Evolutionary conservation across 1,284 basidiomycete species (phyloP).

Genomic region (Schizophyllum amplum): DNA sequence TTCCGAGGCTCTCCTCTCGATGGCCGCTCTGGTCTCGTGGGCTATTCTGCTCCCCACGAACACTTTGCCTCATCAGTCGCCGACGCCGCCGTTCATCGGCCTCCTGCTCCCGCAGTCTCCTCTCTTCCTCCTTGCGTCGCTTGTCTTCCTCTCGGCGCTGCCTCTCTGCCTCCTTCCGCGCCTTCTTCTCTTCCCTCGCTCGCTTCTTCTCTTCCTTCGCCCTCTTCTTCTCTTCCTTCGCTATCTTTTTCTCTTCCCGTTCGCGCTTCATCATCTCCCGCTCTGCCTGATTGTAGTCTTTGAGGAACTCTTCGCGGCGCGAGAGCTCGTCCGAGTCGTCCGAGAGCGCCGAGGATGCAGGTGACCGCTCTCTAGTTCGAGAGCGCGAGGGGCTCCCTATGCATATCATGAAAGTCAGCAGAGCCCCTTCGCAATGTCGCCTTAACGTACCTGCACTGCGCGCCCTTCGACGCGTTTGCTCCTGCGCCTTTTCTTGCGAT

Average conservation of each 20-base stretch:
- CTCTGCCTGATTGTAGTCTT: slow-evolving; percentile 3
- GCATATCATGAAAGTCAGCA: background rate
- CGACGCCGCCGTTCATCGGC: slow-evolving; percentile 42
- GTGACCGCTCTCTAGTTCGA: background rate
- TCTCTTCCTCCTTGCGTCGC: slow-evolving; percentile 74
- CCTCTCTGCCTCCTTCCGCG: slow-evolving; percentile 61
- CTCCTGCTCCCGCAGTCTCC: slow-evolving; percentile 60
- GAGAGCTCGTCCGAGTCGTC: background rate
- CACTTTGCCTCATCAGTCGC: too few relatives aligned
- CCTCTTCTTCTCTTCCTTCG: slow-evolving; percentile 50
- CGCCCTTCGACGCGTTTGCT: background rate
- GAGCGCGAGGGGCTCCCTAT: background rate
- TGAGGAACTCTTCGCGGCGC: slow-evolving; percentile 3
- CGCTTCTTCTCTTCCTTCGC: slow-evolving; percentile 66
- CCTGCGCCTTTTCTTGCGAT: background rate
- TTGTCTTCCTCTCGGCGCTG: slow-evolving; percentile 77
- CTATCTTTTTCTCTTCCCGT: slow-evolving; percentile 30
- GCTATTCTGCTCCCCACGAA: too few relatives aligned
- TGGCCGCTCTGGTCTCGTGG: too few relatives aligned
- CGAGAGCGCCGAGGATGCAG: background rate
- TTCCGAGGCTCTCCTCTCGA: too few relatives aligned
- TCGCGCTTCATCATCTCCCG: slow-evolving; percentile 1
- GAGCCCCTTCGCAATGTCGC: background rate
- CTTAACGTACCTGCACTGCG: background rate
- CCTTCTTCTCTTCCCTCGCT: slow-evolving; percentile 45